Percentiles rank a stretch among this genome's conserved stretches.
Evolutionary conservation across 306 rosid genomes (phyloP).

Genomic region (Cajanus cajan): DNA sequence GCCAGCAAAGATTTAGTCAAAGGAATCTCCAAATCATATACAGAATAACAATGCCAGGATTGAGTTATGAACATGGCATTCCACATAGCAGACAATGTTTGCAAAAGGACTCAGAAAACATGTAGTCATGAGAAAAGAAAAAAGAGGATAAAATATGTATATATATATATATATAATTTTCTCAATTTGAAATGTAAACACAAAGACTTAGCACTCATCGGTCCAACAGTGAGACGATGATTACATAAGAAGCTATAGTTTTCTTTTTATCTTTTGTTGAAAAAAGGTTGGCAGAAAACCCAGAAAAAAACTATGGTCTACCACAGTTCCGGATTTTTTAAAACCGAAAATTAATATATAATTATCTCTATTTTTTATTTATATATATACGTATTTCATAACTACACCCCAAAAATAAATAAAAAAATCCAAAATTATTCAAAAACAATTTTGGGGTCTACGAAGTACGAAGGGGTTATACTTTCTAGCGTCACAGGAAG

Average conservation of each 20-base stretch:
- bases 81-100: background rate
- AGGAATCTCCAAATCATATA: conserved; percentile 4
- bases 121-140: background rate
- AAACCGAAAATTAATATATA: background rate
- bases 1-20: conserved; percentile 10
- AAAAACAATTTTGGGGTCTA: too few species aligned
- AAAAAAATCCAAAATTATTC: too few species aligned
- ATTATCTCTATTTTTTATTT: too few species aligned
- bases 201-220: background rate
- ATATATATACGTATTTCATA: too few species aligned
- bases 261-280: background rate
- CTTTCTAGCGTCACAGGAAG: too few species aligned
- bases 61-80: conserved; percentile 9
- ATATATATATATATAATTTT: background rate
- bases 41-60: background rate
- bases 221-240: background rate
- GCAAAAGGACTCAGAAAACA: background rate
- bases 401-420: too few species aligned
- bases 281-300: background rate
- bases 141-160: background rate
- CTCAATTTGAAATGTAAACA: background rate
- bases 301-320: background rate
- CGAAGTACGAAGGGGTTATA: too few species aligned
- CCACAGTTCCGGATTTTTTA: background rate
- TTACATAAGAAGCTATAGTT: background rate